Evolutionary conservation across 2,329 filamentous ascomycete species (phyloP), one percentile per base, ranked within the genome.

Genomic region (Aspergillus quadricinctus): DNA sequence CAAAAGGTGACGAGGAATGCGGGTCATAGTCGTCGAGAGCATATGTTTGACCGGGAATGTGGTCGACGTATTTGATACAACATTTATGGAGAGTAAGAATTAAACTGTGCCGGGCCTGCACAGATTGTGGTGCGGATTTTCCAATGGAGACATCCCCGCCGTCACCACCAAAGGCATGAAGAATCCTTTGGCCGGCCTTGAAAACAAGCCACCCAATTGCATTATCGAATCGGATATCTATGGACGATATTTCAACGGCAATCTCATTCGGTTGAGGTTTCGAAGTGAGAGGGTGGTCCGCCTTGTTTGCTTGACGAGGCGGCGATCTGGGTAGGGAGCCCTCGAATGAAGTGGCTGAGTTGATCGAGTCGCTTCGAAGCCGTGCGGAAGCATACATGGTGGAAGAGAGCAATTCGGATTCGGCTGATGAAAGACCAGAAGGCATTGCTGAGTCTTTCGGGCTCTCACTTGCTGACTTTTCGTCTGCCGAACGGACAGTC

Each of bases 201-300:
- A 65, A 59, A 19, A 76, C 56, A 52, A 77, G 66, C 74, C 74
- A 77, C 4, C 74, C 75, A 50, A 65, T 72, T 25, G 75, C 66
- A 55, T 75, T 75, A 58, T 77, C 75, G 51, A 76, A 69, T 41
- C 70, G 70, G 9, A 74, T 48, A 1, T 64, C 60, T 17, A 65
- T 50, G 6, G 68, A 68, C 10, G 62, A 64, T 4, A 77, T 58
- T 48, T 75, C 72, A 48, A 74, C 56, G 11, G 62, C 64, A 23
- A 75, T 56, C 4, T 64, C 58, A 23, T 64, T 53, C 3, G 52
- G 9, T 14, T 56, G 49, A 9, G 45, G 51, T 7, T 27, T 52
- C 11, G 49, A 21, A n/a, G 51, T 53, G 1, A 52, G 6, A 1
- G 17, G 29, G 43, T 59, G 51, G 14, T 52, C 60, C 5, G 51